Evolutionary conservation across 192 early-diverging fungal species (phyloP).

Genomic region (Backusella liffmaniae): DNA sequence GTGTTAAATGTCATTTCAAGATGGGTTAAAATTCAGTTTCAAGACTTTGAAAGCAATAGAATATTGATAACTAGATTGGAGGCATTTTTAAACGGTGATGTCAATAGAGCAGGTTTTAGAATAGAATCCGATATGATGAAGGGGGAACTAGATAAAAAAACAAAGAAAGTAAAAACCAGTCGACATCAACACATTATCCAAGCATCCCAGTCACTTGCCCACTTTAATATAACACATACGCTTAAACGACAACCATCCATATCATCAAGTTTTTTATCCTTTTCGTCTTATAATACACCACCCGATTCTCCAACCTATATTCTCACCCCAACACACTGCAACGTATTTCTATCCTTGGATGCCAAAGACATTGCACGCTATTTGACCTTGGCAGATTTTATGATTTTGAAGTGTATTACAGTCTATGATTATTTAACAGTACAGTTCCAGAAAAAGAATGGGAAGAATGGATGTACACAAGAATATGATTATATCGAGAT

Average conservation of each 20-base stretch:
- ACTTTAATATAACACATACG: not conserved
- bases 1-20: conserved; percentile 58
- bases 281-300: conserved; percentile 20
- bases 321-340: not conserved
- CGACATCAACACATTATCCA: conserved; percentile 5
- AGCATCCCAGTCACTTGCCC: conserved; percentile 6
- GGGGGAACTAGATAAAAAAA: conserved; percentile 2
- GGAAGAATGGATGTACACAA: not conserved
- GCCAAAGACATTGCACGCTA: conserved; percentile 33
- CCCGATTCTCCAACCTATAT: not conserved
- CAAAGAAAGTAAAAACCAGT: not conserved
- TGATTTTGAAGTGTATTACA: conserved; percentile 31
- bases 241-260: conserved; percentile 12
- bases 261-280: conserved; percentile 24
- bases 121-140: conserved; percentile 44
- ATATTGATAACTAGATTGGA: conserved; percentile 42
- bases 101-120: conserved; percentile 43
- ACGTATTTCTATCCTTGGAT: not conserved
- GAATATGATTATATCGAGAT: conserved; percentile 27
- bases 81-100: conserved; percentile 49
- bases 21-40: conserved; percentile 60
- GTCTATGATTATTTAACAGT: conserved; percentile 28
- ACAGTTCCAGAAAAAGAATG: not conserved
- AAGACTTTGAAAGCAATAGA: conserved; percentile 53
- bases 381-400: conserved; percentile 41